Base-by-base conservation (phyloP, 805 yeast genomes). In the Saccharomycopsis oosterbeekiorum region DNA sequence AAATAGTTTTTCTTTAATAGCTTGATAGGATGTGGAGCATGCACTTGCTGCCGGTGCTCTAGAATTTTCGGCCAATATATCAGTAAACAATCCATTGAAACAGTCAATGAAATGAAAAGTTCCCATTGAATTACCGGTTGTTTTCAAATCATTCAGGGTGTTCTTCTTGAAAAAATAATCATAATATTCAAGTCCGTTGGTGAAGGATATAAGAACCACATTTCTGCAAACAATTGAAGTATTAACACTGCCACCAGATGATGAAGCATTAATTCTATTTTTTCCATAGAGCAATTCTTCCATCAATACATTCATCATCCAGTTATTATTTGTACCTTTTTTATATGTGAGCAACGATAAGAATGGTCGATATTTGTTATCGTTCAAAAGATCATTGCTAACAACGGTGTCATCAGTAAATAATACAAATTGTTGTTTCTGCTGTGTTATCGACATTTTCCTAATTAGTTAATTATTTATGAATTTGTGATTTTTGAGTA, bases 21-120 rank as follows among this genome's bases (percentile, higher is more conserved):
- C 19, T n/a, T 59, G 58, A 47, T 47, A 47, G 2, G 53, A 21
- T 10, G 59, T 29, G 2, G 47, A 34, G 14, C 21, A 17, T n/a
- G 15, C 19, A 17, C 34, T 42, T 19, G 43, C 60, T 11, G 4
- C n/a, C 4, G 57, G 12, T 21, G 12, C n/a, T 11, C 59, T 17
- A 14, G 47, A 15, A 10, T 59, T 57, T 8, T 40, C 50, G 5
- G 26, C 34, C 11, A 42, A 26, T 21, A 61, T 29, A 19, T 43
- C 43, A 3, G 60, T 55, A 39, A 58, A 63, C 26, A 62, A 47
- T 12, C 55, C 61, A 34, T 55, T 50, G 40, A 55, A 61, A 36
- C 64, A 62, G 29, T 64, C 59, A 36, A 64, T 58, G 37, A 62
- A 64, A n/a, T 43, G 56, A 19, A 59, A 60, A 11, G 51, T 19